These are phyloP conservation scores for Phytopythium delawarense DNA, from an alignment of 352 stramenopile species.

Conservation along the genomic window DNA sequence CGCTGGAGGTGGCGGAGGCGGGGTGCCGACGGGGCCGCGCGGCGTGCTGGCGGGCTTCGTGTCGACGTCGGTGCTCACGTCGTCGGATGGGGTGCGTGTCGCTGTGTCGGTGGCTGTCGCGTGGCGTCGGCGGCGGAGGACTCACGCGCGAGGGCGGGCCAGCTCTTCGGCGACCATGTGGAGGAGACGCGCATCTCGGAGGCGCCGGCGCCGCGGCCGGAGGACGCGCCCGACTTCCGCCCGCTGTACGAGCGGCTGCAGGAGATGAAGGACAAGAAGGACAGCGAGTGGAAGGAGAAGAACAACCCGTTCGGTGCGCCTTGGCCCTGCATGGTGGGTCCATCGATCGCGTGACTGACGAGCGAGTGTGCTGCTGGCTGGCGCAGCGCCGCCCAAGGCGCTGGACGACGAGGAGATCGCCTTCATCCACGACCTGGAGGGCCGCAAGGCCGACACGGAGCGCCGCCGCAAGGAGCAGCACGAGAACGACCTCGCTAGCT, in stretches of 20 bases:
- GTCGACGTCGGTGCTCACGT: slow-evolving; percentile 81
- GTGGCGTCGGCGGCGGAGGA: neutral
- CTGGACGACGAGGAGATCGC: slow-evolving; percentile 83
- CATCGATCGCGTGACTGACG: neutral
- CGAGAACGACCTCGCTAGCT: slow-evolving; percentile 67
- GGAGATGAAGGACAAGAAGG: slow-evolving; percentile 71
- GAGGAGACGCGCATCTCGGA: slow-evolving; percentile 80
- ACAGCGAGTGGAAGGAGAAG: slow-evolving; percentile 88
- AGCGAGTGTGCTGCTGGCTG: neutral
- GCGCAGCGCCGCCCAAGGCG: slow-evolving; percentile 72
- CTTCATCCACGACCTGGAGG: slow-evolving; percentile 75
- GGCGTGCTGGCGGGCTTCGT: slow-evolving; percentile 68
- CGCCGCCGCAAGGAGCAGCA: slow-evolving; percentile 59
- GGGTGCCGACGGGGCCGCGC: slow-evolving; percentile 16
- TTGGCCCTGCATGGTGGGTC: too few relatives aligned
- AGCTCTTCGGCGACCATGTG: slow-evolving; percentile 87
- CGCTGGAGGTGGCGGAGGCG: slow-evolving; percentile 14
- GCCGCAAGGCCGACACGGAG: slow-evolving; percentile 39
- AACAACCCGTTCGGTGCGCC: slow-evolving; percentile 80
- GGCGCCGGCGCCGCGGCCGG: slow-evolving; percentile 30
- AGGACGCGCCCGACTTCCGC: slow-evolving; percentile 53
- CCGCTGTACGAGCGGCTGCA: slow-evolving; percentile 81
- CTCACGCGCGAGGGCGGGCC: neutral
- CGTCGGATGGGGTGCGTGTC: slow-evolving; percentile 63
- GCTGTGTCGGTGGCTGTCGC: neutral